These are phyloP conservation scores for Salix exigua DNA, from an alignment of 345 rosid species.

Conservation along the genomic window DNA sequence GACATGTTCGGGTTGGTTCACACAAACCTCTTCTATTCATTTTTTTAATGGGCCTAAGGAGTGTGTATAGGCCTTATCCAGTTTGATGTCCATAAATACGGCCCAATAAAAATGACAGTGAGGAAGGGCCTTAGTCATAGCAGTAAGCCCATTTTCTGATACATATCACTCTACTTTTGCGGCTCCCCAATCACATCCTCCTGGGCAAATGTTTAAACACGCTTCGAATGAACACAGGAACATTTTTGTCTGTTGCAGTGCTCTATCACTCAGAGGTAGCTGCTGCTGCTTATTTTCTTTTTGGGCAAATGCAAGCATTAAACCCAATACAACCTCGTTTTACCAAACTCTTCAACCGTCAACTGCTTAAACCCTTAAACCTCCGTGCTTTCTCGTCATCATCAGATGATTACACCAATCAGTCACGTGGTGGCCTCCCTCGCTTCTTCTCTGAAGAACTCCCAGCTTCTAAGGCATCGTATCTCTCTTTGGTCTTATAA, in stretches of 20 bases:
- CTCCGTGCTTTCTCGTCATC: constrained; percentile 35
- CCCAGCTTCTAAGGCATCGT: constrained; percentile 58
- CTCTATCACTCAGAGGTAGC: too few species aligned
- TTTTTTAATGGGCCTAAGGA: not conserved
- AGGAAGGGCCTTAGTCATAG: not conserved
- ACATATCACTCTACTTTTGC: too few species aligned
- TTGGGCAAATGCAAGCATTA: constrained; percentile 36
- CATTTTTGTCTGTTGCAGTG: not conserved
- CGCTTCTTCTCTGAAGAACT: constrained; percentile 76
- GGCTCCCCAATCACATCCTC: too few species aligned
- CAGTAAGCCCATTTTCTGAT: too few species aligned
- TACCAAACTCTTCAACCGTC: constrained; percentile 27
- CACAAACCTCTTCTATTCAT: not conserved
- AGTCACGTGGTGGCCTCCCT: constrained; percentile 79
- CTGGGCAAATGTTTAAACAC: not conserved
- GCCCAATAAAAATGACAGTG: not conserved
- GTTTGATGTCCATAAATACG: not conserved
- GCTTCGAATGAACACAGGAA: not conserved
- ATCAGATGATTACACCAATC: constrained; percentile 43
- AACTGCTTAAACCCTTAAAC: constrained; percentile 31
- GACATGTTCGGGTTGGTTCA: too few species aligned
- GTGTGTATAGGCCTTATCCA: not conserved
- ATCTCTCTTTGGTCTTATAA: not conserved
- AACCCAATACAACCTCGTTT: constrained; percentile 35
- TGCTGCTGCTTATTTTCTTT: too few species aligned